Base-by-base conservation (phyloP, 2,329 filamentous ascomycete species). In the Bipolaris bicolor region DNA sequence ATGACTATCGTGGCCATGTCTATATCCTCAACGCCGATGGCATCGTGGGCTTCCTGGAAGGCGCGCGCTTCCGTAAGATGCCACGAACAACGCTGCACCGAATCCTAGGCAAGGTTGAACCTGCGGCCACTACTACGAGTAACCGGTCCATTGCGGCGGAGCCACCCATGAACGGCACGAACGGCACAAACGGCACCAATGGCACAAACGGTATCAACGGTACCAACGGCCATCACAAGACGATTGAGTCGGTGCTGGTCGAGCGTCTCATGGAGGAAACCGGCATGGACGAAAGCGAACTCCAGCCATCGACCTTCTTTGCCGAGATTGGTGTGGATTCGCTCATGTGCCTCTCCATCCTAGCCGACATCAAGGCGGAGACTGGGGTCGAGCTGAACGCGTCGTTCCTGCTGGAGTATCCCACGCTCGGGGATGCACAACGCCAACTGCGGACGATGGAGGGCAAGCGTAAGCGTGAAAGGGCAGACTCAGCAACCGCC, bases 281-380 rank as follows among this genome's bases (percentile, higher is more conserved):
- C 34, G 46, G 46, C 26, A 34, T 49, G 5, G 46, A 49, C 22
- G 34, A 13, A 22, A 39, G 34, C 13, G 46, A 49, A 26, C 29
- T 49, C 15, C 39, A 49, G 26, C 34, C 39, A 10, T 34, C 39
- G 20, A 49, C 46, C 7, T 39, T 34, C 18, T 49, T 49, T 13
- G 39, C 39, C 34, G 34, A 49, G 34, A 39, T 49, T 49, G 46
- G 46, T 31, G 46, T 49, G 11, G 46, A 39, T 22, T 49, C 46
- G 16, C 46, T 49, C 34, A 49, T 49, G 46, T 49, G 26, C 26
- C 26, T 29, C 26, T 29, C 26, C 26, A 29, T 29, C 26, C 26
- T 29, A 6, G 26, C 26, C 26, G 26, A 29, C 26, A 29, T 29
- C 26, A 29, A 29, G 9, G 26, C 26, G 5, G 26, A 29, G 26